Base-by-base conservation (phyloP, 768 basidiomycete genomes). In the Amanita muscaria region DNA sequence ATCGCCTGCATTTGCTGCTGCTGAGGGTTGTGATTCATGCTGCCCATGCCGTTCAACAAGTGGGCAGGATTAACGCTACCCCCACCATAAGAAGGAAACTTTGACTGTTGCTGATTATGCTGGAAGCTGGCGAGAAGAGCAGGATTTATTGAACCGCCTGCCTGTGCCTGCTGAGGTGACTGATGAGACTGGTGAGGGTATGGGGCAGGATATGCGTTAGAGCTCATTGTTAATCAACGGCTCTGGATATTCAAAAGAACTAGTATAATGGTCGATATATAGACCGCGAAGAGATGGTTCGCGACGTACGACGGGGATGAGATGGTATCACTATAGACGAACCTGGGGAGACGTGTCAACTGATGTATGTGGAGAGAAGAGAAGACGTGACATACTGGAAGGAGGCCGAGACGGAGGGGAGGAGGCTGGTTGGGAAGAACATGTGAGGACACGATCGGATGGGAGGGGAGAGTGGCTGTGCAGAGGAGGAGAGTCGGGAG, bases 91-190 rank as follows among this genome's bases (percentile, higher is more conserved):
- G 47, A 21, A 16, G 48, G 35, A 44, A 43, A 48, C 22, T 47
- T 38, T 21, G 35, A 14, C 3, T 49, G 51, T 21, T 41, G 38
- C 40, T 50, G 53, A n/a, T 49, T 48, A 27, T 55, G 50, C 52
- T 66, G 64, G 25, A 59, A 57, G 23, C 58, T 53, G 42, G 61
- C 56, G 24, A 64, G 56, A 47, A 65, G 57, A 18, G 57, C 61
- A 29, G 63, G 63, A 53, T 58, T 63, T 42, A 66, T 61, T 32
- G 55, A 53, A 15, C 45, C 45, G 33, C 49, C 29, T 10, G 37
- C 16, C 44, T 46, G 44, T 2, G 22, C 14, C 27, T 45, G 44
- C 42, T 35, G 35, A 21, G 27, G 37, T 8, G 44, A 46, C 30
- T 41, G 39, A n/a, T 39, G 25, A 23, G 35, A 49, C 29, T 46